Conservation (phyloP, 768 basidiomycete genomes). For the Termitomyces titanicus region DNA sequence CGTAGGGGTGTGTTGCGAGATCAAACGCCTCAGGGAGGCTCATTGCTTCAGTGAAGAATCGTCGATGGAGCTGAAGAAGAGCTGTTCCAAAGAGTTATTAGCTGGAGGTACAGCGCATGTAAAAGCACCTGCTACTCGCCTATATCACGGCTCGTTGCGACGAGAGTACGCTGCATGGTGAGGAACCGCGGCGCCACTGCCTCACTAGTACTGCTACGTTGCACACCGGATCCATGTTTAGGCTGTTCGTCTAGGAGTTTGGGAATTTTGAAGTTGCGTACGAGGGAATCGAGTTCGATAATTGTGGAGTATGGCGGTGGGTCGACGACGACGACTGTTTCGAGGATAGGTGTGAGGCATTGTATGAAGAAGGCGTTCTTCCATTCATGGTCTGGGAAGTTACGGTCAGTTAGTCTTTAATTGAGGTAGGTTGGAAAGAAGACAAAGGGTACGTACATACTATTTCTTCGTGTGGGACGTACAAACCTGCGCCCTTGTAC, state of each 20-base stretch:
- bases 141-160: constrained; percentile 59
- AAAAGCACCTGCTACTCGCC: constrained; percentile 33
- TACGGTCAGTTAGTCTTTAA: constrained; percentile 20
- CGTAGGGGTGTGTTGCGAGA: constrained; percentile 51
- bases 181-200: constrained; percentile 45
- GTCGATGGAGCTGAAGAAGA: constrained; percentile 63
- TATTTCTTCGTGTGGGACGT: constrained; percentile 48
- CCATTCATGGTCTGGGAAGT: constrained; percentile 64
- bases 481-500: constrained; percentile 42
- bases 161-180: constrained; percentile 62
- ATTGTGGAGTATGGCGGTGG: constrained; percentile 50
- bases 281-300: constrained; percentile 47
- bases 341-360: constrained; percentile 61
- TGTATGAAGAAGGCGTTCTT: constrained; percentile 62
- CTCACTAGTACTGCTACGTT: neutral
- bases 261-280: constrained; percentile 56
- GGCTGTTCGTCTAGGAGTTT: constrained; percentile 42
- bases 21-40: constrained; percentile 50
- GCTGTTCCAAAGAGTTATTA: constrained; percentile 31
- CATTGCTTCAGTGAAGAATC: constrained; percentile 65
- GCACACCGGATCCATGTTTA: constrained; percentile 16
- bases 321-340: constrained; percentile 50
- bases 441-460: constrained; percentile 36
- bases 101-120: neutral
- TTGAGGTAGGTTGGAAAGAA: neutral